A percentile compares a stretch with the other conserved stretches of the same genome.
Evolutionary conservation across 2,329 filamentous ascomycete species (phyloP).

Genomic region (Cyclaneusma minus): DNA sequence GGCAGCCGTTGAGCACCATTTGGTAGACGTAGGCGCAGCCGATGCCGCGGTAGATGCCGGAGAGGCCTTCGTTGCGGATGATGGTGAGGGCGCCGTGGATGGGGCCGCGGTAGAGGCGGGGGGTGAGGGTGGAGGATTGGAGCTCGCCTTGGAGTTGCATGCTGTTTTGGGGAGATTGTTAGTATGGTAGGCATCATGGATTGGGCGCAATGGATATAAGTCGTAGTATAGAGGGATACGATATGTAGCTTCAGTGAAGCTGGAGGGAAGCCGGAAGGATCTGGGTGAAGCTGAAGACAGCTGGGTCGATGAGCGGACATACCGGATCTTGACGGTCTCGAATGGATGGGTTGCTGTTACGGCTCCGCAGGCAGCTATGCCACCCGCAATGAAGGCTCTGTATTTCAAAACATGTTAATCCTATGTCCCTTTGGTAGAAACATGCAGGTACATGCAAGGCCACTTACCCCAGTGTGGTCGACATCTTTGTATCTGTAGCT

Average conservation of each 20-base stretch:
- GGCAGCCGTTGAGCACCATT: conserved; percentile 88
- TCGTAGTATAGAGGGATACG: no score
- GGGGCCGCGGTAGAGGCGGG: conserved; percentile 79
- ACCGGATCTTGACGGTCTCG: conserved; percentile 98
- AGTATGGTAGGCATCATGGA: not conserved
- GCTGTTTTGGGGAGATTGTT: no score
- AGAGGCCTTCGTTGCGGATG: conserved; percentile 73
- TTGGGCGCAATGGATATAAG: no score
- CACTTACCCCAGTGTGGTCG: conserved; percentile 34
- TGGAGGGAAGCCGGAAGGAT: no score
- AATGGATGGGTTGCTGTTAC: conserved; percentile 97
- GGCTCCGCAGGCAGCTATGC: conserved; percentile 90
- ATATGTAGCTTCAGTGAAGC: no score
- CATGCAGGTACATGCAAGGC: no score
- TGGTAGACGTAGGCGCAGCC: conserved; percentile 94
- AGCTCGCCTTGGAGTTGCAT: conserved; percentile 95
- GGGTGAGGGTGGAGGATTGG: conserved; percentile 69
- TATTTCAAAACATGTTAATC: no score
- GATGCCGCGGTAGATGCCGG: conserved; percentile 76
- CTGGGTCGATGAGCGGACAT: no score
- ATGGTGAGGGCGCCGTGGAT: conserved; percentile 86
- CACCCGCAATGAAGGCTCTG: conserved; percentile 86
- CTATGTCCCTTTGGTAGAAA: no score
- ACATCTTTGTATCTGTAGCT: no score
- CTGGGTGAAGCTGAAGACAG: no score